These are phyloP conservation scores for Echium plantagineum DNA, from an alignment of 257 asterid genomes.

Conservation along the genomic window DNA sequence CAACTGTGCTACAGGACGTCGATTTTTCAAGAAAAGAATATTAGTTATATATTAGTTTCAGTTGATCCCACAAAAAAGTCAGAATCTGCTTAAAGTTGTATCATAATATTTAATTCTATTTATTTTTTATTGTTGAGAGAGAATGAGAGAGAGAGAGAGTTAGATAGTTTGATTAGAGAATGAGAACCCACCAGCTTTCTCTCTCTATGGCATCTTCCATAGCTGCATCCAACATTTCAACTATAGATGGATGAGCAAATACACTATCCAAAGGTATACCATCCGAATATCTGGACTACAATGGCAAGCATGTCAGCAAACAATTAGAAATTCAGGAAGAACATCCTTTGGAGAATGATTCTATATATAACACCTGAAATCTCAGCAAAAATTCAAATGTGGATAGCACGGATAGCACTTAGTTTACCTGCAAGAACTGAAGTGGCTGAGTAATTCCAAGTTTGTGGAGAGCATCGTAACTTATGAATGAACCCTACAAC, in stretches of 20 bases:
- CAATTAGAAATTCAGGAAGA: conserved; percentile 5
- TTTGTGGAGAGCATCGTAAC: conserved; percentile 68
- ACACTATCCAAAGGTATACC: conserved; percentile 68
- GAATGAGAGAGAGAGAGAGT: not conserved
- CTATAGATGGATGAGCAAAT: conserved; percentile 67
- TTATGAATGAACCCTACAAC: conserved; percentile 70
- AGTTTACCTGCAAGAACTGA: conserved; percentile 80
- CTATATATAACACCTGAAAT: too few relatives aligned
- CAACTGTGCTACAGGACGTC: too few relatives aligned
- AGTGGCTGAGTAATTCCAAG: conserved; percentile 90
- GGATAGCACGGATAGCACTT: conserved; percentile 9
- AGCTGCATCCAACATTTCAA: conserved; percentile 84
- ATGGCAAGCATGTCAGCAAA: conserved; percentile 19
- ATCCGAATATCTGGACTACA: conserved; percentile 88
- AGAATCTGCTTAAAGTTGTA: not conserved
- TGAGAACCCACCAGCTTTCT: conserved; percentile 68
- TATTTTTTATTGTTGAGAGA: not conserved
- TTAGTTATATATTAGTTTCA: too few relatives aligned
- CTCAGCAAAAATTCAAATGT: not conserved
- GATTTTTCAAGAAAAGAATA: too few relatives aligned
- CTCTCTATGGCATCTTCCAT: conserved; percentile 86
- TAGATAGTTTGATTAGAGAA: not conserved
- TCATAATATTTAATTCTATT: not conserved
- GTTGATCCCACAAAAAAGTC: too few relatives aligned
- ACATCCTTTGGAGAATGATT: not conserved